Evolutionary conservation across 148 eudicot genomes (phyloP).

Genomic region (Polygonum aviculare): DNA sequence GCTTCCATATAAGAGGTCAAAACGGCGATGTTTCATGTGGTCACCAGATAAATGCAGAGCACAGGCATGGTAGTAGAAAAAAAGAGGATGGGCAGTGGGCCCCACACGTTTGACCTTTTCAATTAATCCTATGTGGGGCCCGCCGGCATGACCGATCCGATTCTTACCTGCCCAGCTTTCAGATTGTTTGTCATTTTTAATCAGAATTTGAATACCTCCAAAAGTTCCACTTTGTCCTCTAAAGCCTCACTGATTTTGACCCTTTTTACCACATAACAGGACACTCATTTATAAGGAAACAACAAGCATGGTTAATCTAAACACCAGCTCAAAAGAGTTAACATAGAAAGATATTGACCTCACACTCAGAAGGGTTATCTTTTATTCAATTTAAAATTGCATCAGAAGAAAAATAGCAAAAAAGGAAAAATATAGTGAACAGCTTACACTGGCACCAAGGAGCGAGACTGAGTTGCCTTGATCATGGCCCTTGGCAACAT

Average conservation of each 20-base stretch:
- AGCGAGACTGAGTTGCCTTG: conserved; percentile 90
- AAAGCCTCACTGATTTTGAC: not conserved
- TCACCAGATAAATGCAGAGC: not conserved
- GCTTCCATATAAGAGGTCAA: not conserved
- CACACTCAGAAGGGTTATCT: conserved; percentile 5
- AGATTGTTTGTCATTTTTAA: not conserved
- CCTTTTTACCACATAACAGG: conserved; percentile 12
- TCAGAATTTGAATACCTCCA: not conserved
- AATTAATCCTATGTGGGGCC: not conserved
- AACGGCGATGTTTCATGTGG: conserved; percentile 7
- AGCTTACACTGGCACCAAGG: conserved; percentile 68
- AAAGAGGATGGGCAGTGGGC: not conserved
- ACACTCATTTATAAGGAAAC: not conserved
- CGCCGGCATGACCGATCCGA: not conserved
- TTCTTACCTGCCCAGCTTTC: conserved; percentile 9
- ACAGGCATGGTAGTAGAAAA: not conserved
- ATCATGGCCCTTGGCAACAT: conserved; percentile 86
- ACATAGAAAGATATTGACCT: too few relatives aligned
- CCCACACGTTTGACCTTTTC: conserved; percentile 1
- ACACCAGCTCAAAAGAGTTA: too few relatives aligned
- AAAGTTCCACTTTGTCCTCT: conserved; percentile 20
- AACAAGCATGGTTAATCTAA: too few relatives aligned
- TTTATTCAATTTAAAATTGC: not conserved
- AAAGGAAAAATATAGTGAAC: not conserved
- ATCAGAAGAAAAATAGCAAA: not conserved